phyloP scores from a whole-genome alignment of 495 filamentous ascomycete genomes.

The Terfezia claveryi region DNA sequence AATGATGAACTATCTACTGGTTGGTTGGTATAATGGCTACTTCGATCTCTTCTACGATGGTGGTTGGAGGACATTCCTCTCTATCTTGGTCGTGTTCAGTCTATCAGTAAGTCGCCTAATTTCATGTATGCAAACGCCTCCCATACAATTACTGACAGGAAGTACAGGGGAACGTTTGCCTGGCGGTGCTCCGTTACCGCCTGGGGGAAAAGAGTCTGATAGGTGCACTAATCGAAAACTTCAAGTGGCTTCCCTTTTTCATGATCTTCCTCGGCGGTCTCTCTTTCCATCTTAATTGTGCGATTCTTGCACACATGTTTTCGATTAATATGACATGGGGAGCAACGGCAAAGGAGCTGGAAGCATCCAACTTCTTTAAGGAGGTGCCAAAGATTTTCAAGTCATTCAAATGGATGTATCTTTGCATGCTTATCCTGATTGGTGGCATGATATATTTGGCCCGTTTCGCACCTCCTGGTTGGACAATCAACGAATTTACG shows the following conservation, averaged over 20 bases:
- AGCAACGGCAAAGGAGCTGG: constrained; percentile 40
- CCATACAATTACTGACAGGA: constrained; percentile 32
- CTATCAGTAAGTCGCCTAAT: too few relatives aligned
- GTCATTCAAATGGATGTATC: constrained; percentile 55
- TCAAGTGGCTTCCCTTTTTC: constrained; percentile 49
- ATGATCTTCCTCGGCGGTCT: constrained; percentile 49
- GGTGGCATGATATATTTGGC: constrained; percentile 44
- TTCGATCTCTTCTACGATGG: constrained; percentile 56
- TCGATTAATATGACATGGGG: constrained; percentile 57
- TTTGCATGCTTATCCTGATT: constrained; percentile 29
- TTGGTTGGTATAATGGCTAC: constrained; percentile 52
- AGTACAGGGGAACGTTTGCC: too few relatives aligned
- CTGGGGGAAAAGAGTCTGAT: constrained; percentile 34
- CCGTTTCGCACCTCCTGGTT: constrained; percentile 40
- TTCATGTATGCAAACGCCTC: constrained; percentile 25
- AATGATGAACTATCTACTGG: constrained; percentile 51
- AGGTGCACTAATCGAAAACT: constrained; percentile 39
- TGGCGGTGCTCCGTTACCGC: constrained; percentile 42
- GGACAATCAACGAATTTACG: constrained; percentile 53
- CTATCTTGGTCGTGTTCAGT: constrained; percentile 46
- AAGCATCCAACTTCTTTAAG: constrained; percentile 40
- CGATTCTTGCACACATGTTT: constrained; percentile 47
- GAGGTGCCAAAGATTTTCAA: constrained; percentile 56
- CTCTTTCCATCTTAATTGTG: constrained; percentile 44
- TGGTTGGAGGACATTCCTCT: constrained; percentile 57